phyloP scores from a whole-genome alignment of 2,329 filamentous ascomycete species.

The Hypoxylon sp. region DNA sequence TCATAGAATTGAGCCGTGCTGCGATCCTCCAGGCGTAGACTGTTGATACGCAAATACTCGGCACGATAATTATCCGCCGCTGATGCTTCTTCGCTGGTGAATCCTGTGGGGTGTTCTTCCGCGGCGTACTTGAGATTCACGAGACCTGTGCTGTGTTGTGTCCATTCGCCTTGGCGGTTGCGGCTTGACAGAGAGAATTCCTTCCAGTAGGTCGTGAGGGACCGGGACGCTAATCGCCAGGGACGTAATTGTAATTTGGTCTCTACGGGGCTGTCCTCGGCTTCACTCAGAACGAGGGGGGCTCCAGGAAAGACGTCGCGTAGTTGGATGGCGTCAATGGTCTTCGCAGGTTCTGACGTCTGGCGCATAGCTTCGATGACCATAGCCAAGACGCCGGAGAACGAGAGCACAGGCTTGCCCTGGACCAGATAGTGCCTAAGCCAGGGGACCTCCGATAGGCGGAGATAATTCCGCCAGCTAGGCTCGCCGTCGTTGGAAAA shows the following conservation, averaged over 20 bases:
- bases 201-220: constrained; percentile 48
- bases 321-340: constrained; percentile 48
- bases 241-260: constrained; percentile 47
- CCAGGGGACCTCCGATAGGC: constrained; percentile 56
- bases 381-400: constrained; percentile 54
- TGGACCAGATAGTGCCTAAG: constrained; percentile 62
- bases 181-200: constrained; percentile 47
- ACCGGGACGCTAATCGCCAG: constrained; percentile 46
- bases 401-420: constrained; percentile 61
- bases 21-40: constrained; percentile 35
- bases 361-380: constrained; percentile 52
- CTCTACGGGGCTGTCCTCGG: constrained; percentile 45
- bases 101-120: constrained; percentile 42
- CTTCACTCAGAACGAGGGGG: constrained; percentile 44
- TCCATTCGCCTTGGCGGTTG: constrained; percentile 45
- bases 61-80: constrained; percentile 43
- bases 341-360: constrained; percentile 43
- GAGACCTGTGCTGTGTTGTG: constrained; percentile 47
- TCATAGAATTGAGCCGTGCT: constrained; percentile 44
- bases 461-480: constrained; percentile 53
- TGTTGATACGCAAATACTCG: constrained; percentile 42
- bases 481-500: constrained; percentile 50
- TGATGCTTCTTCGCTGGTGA: constrained; percentile 42
- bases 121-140: constrained; percentile 45
- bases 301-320: constrained; percentile 49